Percentiles rank a stretch among this genome's conserved stretches.
phyloP scores from a whole-genome alignment of 176 grass and related monocot species.

The Oryza brachyantha region DNA sequence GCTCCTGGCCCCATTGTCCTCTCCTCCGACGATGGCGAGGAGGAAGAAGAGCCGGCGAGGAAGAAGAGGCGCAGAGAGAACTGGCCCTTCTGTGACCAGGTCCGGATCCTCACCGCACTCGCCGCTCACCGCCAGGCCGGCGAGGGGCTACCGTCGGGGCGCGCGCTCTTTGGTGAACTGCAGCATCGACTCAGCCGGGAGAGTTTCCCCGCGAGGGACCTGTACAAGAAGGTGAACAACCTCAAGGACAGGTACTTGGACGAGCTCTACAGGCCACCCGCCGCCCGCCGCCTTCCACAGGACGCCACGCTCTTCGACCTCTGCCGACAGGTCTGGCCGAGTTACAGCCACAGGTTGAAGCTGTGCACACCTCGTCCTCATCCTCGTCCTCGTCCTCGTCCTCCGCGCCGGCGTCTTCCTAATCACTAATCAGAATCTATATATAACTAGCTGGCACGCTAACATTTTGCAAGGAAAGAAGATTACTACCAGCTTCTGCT shows the following conservation, averaged over 20 bases:
- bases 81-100: neutral
- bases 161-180: neutral
- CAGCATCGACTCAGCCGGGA: neutral
- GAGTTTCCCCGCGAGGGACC: neutral
- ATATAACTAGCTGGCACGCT: too few relatives aligned
- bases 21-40: neutral
- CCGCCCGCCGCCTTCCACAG: neutral
- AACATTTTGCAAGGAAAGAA: too few relatives aligned
- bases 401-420: neutral
- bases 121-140: neutral
- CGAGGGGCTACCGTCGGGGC: neutral
- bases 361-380: neutral
- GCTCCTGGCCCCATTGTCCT: too few relatives aligned
- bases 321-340: neutral
- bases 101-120: neutral
- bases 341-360: neutral
- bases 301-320: neutral
- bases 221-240: neutral
- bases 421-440: too few relatives aligned
- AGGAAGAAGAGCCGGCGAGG: neutral
- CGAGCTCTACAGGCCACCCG: neutral
- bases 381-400: neutral
- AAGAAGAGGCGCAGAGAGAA: neutral
- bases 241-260: neutral
- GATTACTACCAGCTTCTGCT: neutral